Evolutionary conservation across 2,329 filamentous ascomycete genomes (phyloP), one percentile per base, ranked within the genome.

Genomic region (Intubia oerlemansii): DNA sequence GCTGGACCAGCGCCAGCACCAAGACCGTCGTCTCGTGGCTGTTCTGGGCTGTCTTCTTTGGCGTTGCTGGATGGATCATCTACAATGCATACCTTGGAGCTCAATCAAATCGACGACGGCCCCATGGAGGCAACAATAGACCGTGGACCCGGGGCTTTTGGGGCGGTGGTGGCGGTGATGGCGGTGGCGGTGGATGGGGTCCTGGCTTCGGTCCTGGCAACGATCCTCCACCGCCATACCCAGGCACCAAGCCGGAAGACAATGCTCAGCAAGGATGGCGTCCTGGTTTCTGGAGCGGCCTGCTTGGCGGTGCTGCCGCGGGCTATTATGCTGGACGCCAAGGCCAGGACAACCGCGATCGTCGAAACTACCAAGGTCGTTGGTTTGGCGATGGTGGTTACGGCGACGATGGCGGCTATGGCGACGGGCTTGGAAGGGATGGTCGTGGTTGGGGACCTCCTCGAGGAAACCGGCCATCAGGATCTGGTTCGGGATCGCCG

Each of bases 211-310:
- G 41, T 12, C 40, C 42, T 30, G 40, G 39, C 7, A 44, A 52
- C 31, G 55, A 66, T 26, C 56, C 63, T 15, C 63, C 65, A 17
- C 64, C 65, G 22, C 64, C 65, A 5, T 59, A 64, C 53, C 51
- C 50, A 2, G 51, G 50, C 7, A 46, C 47, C 2, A 59, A 60
- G 30, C 46, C 47, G 34, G 25, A 32, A 25, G 17, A 24, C n/a
- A 17, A 23, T 11, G 33, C 36, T 30, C 44, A 50, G 33, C 35
- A 35, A 16, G 56, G 57, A 2, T 81, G 74, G 73, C 58, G 60
- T 28, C 75, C 76, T 5, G 77, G 77, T 1, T 81, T 82, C 49
- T 82, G 75, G 75, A 63, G 56, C 12, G 76, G 75, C 13, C 50
- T 66, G n/a, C 59, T 64, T 0, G 62, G 63, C 11, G 78, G 76